Conservation (phyloP, 2,329 filamentous ascomycete species). For the Truncatella angustata region DNA sequence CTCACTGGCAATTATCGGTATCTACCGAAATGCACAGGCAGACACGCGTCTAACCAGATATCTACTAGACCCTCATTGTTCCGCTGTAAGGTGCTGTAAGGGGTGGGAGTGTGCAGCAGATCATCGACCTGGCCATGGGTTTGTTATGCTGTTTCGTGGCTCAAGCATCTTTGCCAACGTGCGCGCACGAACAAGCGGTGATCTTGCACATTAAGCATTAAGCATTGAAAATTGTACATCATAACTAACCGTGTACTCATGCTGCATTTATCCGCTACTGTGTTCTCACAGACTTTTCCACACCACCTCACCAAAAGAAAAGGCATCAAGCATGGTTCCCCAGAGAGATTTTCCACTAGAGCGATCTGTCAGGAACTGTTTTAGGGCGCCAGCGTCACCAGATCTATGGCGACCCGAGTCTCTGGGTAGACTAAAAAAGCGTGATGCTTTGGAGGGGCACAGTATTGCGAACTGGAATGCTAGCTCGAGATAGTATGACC, state of each 20-base stretch:
- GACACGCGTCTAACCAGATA: slow-evolving; percentile 1
- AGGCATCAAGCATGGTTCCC: slow-evolving; percentile 24
- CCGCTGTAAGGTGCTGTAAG: background rate
- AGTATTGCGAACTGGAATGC: slow-evolving; percentile 16
- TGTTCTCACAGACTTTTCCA: no score
- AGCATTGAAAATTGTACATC: no score
- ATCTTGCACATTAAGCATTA: no score
- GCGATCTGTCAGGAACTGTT: slow-evolving; percentile 32
- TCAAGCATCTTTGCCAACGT: background rate
- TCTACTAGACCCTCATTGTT: background rate
- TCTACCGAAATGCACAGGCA: background rate
- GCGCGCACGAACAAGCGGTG: no score
- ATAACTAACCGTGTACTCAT: no score
- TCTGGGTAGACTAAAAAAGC: slow-evolving; percentile 34
- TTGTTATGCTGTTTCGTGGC: no score
- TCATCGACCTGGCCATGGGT: background rate
- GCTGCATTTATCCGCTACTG: no score
- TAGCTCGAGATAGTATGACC: background rate
- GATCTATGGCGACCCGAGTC: slow-evolving; percentile 27
- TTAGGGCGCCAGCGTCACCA: slow-evolving; percentile 28
- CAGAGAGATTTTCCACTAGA: slow-evolving; percentile 34
- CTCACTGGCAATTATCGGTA: no score
- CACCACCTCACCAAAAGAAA: background rate
- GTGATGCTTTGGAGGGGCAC: slow-evolving; percentile 27
- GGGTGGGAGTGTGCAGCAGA: slow-evolving; percentile 2